Percentiles rank a stretch among this genome's conserved stretches.
Conservation (phyloP, 2,329 filamentous ascomycete genomes). For the Ophiocordyceps camponoti-floridani region DNA sequence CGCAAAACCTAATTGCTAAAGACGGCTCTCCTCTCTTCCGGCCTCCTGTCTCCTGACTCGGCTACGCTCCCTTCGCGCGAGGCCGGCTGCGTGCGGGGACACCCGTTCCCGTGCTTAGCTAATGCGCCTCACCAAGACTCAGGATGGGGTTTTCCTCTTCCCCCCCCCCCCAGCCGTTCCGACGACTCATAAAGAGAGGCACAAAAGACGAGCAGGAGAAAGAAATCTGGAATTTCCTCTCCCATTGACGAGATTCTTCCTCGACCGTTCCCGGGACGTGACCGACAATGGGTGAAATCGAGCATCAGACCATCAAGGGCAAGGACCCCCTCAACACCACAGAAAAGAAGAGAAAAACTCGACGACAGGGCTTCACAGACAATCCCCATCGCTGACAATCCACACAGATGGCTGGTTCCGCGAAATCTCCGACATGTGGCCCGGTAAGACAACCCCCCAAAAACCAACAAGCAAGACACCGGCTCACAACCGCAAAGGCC, state of each 20-base stretch:
- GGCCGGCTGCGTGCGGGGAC: too few species aligned
- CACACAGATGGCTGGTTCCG: constrained; percentile 95
- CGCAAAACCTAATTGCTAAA: too few species aligned
- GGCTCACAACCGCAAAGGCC: constrained; percentile 28
- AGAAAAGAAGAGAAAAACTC: too few species aligned
- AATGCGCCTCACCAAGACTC: background rate
- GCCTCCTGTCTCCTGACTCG: too few species aligned
- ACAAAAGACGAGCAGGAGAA: too few species aligned
- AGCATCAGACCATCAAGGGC: background rate
- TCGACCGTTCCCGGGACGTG: background rate
- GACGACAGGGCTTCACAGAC: too few species aligned
- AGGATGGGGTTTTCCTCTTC: background rate
- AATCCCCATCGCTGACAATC: background rate
- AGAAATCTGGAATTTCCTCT: background rate
- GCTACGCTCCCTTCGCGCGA: too few species aligned
- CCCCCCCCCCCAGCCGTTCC: background rate
- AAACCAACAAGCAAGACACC: too few species aligned
- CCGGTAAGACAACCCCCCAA: constrained; percentile 13
- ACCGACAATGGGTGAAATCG: background rate
- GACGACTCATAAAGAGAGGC: background rate
- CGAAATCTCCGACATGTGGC: constrained; percentile 98
- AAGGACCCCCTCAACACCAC: background rate
- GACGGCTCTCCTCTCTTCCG: too few species aligned
- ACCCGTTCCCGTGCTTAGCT: too few species aligned
- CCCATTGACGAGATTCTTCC: background rate